phyloP scores from a whole-genome alignment of 2,329 filamentous ascomycete species.

The Akanthomyces dipterigenus region DNA sequence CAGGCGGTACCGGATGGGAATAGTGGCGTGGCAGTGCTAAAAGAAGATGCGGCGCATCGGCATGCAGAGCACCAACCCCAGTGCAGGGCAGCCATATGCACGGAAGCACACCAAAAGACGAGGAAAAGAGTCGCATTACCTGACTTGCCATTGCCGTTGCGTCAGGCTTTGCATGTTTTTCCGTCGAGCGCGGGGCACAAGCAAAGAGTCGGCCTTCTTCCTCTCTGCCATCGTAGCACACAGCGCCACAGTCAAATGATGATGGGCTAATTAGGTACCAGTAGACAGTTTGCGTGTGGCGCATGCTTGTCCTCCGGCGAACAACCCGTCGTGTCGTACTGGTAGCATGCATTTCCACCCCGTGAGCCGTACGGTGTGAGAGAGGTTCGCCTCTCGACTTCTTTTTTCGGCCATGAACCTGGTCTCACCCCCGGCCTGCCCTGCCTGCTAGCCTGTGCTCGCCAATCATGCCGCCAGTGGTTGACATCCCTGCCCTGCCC shows the following conservation, averaged over 20 bases:
- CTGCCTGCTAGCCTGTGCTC: neutral
- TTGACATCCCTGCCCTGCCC: neutral
- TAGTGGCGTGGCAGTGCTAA: constrained; percentile 1
- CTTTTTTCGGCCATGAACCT: neutral
- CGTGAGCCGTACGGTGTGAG: too few species aligned
- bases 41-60: neutral
- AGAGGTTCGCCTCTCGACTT: too few species aligned
- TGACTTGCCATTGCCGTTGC: neutral
- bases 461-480: neutral
- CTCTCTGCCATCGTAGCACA: neutral
- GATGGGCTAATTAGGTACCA: too few species aligned
- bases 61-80: neutral
- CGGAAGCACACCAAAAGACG: neutral
- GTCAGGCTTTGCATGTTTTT: too few species aligned
- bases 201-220: too few species aligned
- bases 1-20: neutral
- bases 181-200: too few species aligned
- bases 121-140: neutral
- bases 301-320: too few species aligned
- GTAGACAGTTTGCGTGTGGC: too few species aligned
- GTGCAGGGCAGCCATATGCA: neutral
- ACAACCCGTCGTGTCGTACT: too few species aligned
- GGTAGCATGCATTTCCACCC: too few species aligned
- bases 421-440: neutral
- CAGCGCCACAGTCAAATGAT: neutral